phyloP scores from a whole-genome alignment of 2,329 filamentous ascomycete genomes.

The Stagonosporopsis cucurbitacearum region DNA sequence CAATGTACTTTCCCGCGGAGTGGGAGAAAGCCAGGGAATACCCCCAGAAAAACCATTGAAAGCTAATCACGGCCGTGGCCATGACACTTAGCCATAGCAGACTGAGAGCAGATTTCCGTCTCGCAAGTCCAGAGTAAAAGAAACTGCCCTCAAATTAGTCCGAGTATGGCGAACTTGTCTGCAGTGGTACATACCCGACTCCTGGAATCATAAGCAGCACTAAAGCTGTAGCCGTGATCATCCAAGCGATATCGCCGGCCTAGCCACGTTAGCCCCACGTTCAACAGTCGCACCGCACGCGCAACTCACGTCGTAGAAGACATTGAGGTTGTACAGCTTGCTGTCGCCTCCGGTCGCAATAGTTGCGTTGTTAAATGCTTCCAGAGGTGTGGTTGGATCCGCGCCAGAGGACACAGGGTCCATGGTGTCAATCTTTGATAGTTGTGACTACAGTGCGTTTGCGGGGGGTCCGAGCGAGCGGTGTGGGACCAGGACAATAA shows the following conservation, averaged over 20 bases:
- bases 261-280: constrained; percentile 50
- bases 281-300: constrained; percentile 12
- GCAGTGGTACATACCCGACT: constrained; percentile 64
- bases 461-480: neutral
- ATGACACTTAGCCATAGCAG: constrained; percentile 87
- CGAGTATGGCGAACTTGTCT: neutral
- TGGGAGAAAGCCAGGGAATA: constrained; percentile 86
- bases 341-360: constrained; percentile 70
- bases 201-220: constrained; percentile 93
- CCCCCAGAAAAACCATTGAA: constrained; percentile 97
- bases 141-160: constrained; percentile 60
- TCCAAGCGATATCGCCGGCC: constrained; percentile 83
- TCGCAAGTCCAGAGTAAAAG: constrained; percentile 90
- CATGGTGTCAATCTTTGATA: constrained; percentile 26
- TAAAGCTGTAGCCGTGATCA: constrained; percentile 76
- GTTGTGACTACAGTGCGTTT: neutral
- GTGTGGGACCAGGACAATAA: neutral
- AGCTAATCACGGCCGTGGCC: constrained; percentile 77
- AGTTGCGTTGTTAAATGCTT: constrained; percentile 63
- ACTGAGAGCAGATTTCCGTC: constrained; percentile 86
- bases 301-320: constrained; percentile 76
- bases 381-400: constrained; percentile 43
- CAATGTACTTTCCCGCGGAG: constrained; percentile 75
- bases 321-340: constrained; percentile 74
- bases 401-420: constrained; percentile 35